Conservation (phyloP, 768 basidiomycete species). For the Pilatotrama ljubarskyi region DNA sequence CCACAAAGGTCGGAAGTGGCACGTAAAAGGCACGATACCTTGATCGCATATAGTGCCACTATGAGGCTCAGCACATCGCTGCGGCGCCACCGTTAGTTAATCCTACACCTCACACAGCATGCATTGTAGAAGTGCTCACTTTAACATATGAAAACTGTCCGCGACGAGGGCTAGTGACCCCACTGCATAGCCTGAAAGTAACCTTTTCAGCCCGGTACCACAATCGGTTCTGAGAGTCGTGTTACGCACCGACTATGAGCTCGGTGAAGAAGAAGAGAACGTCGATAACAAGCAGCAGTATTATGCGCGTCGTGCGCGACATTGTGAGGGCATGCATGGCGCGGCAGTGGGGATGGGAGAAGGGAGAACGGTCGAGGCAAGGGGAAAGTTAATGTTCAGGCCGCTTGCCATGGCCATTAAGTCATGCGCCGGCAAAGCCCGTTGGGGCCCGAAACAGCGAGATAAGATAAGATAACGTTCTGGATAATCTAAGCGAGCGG, state of each 20-base stretch:
- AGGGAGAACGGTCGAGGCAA: constrained; percentile 1
- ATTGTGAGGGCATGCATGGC: constrained; percentile 32
- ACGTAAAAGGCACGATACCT: constrained; percentile 40
- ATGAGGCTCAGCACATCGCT: constrained; percentile 97
- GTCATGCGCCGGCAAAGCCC: constrained; percentile 11
- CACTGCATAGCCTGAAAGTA: constrained; percentile 79
- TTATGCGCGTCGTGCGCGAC: constrained; percentile 75
- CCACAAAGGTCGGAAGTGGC: constrained; percentile 8
- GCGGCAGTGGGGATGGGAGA: constrained; percentile 13
- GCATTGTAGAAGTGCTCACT: constrained; percentile 51
- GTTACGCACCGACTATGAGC: constrained; percentile 65
- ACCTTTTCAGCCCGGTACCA: constrained; percentile 8
- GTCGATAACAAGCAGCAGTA: constrained; percentile 81
- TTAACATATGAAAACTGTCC: constrained; percentile 98
- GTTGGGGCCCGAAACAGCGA: constrained; percentile 3
- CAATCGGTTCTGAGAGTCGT: constrained; percentile 13
- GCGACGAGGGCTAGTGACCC: constrained; percentile 94
- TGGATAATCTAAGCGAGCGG: background rate
- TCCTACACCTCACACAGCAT: background rate
- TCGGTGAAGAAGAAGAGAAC: constrained; percentile 85
- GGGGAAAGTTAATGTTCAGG: background rate
- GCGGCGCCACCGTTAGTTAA: constrained; percentile 22
- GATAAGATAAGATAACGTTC: constrained; percentile 17
- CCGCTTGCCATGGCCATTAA: constrained; percentile 3
- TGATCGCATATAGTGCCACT: constrained; percentile 95